These are phyloP conservation scores for Hirschfeldia incana DNA, from an alignment of 345 rosid genomes.

Conservation along the genomic window DNA sequence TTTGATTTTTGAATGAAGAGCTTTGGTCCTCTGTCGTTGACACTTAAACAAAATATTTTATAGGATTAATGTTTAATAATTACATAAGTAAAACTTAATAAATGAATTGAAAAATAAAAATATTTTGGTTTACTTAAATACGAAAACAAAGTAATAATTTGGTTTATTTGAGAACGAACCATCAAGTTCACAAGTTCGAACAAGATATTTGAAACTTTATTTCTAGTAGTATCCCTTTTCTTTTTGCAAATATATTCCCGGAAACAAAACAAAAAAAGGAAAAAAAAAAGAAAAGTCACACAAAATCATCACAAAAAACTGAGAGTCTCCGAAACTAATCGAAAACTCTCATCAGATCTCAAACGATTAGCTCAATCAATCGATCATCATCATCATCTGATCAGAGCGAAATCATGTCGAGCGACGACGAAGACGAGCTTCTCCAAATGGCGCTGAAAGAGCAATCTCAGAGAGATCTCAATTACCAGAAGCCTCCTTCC, in stretches of 20 bases:
- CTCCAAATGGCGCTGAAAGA: constrained; percentile 94
- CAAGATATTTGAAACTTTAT: neutral
- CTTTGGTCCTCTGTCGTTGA: too few species aligned
- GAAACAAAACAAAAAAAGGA: constrained; percentile 48
- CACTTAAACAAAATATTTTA: too few species aligned
- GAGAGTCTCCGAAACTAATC: neutral
- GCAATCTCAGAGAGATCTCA: constrained; percentile 76
- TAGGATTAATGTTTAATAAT: too few species aligned
- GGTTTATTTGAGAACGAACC: neutral
- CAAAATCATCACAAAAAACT: neutral
- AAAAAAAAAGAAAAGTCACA: neutral
- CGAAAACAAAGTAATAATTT: neutral
- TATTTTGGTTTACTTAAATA: too few species aligned
- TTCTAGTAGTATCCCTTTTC: neutral
- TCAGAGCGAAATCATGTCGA: constrained; percentile 56
- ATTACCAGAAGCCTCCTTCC: constrained; percentile 59
- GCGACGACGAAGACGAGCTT: constrained; percentile 95
- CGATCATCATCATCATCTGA: constrained; percentile 8
- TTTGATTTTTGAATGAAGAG: too few species aligned
- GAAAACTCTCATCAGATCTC: constrained; percentile 39
- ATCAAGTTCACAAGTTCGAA: neutral
- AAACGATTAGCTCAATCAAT: constrained; percentile 6
- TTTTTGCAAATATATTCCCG: neutral
- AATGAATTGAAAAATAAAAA: too few species aligned
- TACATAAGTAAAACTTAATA: too few species aligned